Evolutionary conservation across 2,329 filamentous ascomycete species (phyloP), one percentile per base, ranked within the genome.

Genomic region (Xylariaceae sp.): DNA sequence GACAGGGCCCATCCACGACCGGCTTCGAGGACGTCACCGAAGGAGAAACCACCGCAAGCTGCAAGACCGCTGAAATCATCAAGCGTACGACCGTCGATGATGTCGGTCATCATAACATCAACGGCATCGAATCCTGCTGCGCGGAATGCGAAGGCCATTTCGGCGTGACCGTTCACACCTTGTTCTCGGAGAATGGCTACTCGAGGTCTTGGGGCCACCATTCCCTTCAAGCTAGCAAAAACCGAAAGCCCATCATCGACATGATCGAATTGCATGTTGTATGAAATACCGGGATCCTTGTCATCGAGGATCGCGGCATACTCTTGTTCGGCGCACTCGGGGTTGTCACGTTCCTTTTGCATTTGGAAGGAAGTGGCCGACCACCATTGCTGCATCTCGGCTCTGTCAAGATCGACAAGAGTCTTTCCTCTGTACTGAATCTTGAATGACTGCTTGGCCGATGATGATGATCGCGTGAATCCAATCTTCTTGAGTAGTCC

Each of bases 21-120:
- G n/a, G 94, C 94, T 60, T 93, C 94, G 0, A 97, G 83, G 44
- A 93, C 89, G 64, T 81, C 78, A 63, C 64, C 92, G 72, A 96
- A 97, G 13, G 90, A 96, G 83, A 99, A 97, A 53, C 94, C 94
- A 72, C 94, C 94, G 65, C 92, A 96, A n/a, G 92, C 92, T 42
- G 93, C 94, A 51, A 97, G 82, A 66, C 94, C 94, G 37, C 87
- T 86, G 73, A 97, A 97, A 64, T 87, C 87, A 47, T 87, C 82
- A 7, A 99, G 85, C 0, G 90, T 92, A 62, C 90, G 86, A 13
- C 89, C 88, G 9, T 85, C 86, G 23, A 90, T 86, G 58, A 97
- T 87, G 68, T 97, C 93, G 2, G 89, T 94, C 94, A 99, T 97
- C 80, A 97, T 93, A 1, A 97, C 88, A 71, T 99, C 93, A 51